A percentile compares a stretch with the other conserved stretches of the same genome.
These are phyloP conservation scores for Tothia fuscella DNA, from an alignment of 2,329 filamentous ascomycete genomes.

Conservation along the genomic window DNA sequence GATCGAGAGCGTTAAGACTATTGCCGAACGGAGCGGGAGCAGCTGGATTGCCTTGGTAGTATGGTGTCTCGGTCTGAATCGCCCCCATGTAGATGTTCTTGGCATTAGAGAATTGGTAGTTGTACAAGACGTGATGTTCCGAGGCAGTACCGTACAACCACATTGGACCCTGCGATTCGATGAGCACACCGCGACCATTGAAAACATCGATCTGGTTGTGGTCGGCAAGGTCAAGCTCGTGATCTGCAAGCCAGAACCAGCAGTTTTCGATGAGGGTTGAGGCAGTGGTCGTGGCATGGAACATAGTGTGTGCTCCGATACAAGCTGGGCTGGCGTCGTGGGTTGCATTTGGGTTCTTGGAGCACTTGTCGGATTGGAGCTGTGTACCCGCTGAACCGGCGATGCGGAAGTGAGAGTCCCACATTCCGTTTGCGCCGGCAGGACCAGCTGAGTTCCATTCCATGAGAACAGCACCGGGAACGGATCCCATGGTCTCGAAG, in stretches of 20 bases:
- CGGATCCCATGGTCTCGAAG: slow-evolving; percentile 70
- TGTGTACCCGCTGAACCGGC: slow-evolving; percentile 76
- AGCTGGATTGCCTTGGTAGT: slow-evolving; percentile 55
- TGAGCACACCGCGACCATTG: slow-evolving; percentile 72
- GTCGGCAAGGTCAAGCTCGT: slow-evolving; percentile 67
- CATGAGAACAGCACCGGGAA: slow-evolving; percentile 79
- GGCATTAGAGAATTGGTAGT: slow-evolving; percentile 53
- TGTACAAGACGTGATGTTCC: slow-evolving; percentile 58
- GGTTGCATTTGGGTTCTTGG: slow-evolving; percentile 57
- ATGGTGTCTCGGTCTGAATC: slow-evolving; percentile 59
- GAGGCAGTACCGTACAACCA: slow-evolving; percentile 61
- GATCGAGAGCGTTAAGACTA: slow-evolving; percentile 32
- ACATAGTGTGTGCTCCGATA: slow-evolving; percentile 56
- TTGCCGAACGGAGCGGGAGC: slow-evolving; percentile 45
- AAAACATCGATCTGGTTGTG: slow-evolving; percentile 71
- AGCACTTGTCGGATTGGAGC: slow-evolving; percentile 67
- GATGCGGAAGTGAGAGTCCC: slow-evolving; percentile 93
- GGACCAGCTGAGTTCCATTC: slow-evolving; percentile 74
- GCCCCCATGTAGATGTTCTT: slow-evolving; percentile 51
- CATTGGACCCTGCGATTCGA: slow-evolving; percentile 64
- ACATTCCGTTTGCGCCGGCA: slow-evolving; percentile 64
- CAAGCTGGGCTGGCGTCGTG: slow-evolving; percentile 51
- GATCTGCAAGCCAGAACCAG: slow-evolving; percentile 85
- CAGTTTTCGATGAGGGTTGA: slow-evolving; percentile 77
- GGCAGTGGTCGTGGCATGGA: slow-evolving; percentile 42